A percentile compares a stretch with the other conserved stretches of the same genome.
These are phyloP conservation scores for Echria macrotheca DNA, from an alignment of 495 filamentous ascomycete genomes.

Conservation along the genomic window DNA sequence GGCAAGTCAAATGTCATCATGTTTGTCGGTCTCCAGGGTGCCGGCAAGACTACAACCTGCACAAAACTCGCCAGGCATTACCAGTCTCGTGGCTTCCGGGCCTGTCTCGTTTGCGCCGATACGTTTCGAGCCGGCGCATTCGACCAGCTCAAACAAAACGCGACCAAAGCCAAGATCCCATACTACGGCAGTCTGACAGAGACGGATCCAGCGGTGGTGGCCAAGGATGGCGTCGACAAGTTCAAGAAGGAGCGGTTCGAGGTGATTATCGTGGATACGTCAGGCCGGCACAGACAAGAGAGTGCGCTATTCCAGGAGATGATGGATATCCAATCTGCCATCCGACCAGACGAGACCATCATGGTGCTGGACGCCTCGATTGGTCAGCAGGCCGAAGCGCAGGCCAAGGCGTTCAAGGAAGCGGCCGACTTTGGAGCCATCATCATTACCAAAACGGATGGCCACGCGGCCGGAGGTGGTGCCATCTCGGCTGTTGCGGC, in stretches of 20 bases:
- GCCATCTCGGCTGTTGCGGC: slow-evolving; percentile 98
- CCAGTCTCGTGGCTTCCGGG: slow-evolving; percentile 87
- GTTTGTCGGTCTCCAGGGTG: slow-evolving; percentile 97
- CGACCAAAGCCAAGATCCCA: slow-evolving; percentile 96
- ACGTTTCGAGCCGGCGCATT: slow-evolving; percentile 98
- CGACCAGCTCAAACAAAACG: slow-evolving; percentile 98
- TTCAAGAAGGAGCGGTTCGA: slow-evolving; percentile 99
- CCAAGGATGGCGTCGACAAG: slow-evolving; percentile 90
- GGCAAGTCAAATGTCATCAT: slow-evolving; percentile 95
- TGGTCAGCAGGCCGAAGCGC: slow-evolving; percentile 89
- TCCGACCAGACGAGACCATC: slow-evolving; percentile 93
- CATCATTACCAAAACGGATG: slow-evolving; percentile 98
- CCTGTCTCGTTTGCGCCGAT: slow-evolving; percentile 93
- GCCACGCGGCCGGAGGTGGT: slow-evolving; percentile 89
- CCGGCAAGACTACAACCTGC: slow-evolving; percentile 96
- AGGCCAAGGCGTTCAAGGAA: slow-evolving; percentile 95
- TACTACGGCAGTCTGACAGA: slow-evolving; percentile 96
- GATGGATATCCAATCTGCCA: slow-evolving; percentile 90
- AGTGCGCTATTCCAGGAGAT: slow-evolving; percentile 95
- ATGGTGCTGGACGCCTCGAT: slow-evolving; percentile 97
- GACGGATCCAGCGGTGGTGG: slow-evolving; percentile 90
- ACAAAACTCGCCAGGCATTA: slow-evolving; percentile 97
- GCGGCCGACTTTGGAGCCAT: slow-evolving; percentile 97
- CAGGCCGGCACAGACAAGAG: slow-evolving; percentile 89
- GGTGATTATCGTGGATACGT: slow-evolving; percentile 97